Evolutionary conservation across 306 rosid genomes (phyloP).

Genomic region (Inga oerstediana): DNA sequence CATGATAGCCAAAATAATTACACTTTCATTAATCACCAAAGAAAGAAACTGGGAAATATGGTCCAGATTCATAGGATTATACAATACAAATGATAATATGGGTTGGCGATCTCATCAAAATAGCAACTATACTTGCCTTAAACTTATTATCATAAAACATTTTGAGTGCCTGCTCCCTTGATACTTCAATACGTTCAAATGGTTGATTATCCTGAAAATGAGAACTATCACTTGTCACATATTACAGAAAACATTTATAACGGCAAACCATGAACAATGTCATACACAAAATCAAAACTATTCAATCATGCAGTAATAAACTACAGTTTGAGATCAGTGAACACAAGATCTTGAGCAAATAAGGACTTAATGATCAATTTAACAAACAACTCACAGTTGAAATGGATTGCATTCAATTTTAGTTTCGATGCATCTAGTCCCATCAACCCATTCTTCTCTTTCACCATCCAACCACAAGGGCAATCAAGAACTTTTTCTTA

Average conservation of each 20-base stretch:
- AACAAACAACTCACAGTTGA: not conserved
- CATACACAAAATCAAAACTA: constrained; percentile 16
- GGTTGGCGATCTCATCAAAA: constrained; percentile 4
- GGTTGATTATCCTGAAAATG: constrained; percentile 79
- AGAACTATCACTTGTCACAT: constrained; percentile 15
- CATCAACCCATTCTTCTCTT: not conserved
- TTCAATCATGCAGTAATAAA: not conserved
- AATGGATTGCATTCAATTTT: not conserved
- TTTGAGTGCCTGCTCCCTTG: constrained; percentile 84
- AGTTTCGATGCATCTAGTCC: not conserved
- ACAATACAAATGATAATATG: not conserved
- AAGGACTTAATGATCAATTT: not conserved
- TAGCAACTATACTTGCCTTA: constrained; percentile 60
- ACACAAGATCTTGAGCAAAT: not conserved
- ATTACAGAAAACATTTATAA: constrained; percentile 14
- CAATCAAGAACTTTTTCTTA: not conserved
- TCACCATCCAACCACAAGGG: constrained; percentile 1
- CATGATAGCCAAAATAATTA: constrained; percentile 22
- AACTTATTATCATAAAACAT: constrained; percentile 83
- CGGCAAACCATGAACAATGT: not conserved
- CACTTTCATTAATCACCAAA: not conserved
- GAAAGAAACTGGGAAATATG: constrained; percentile 27
- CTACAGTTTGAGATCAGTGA: not conserved
- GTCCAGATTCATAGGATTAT: constrained; percentile 7
- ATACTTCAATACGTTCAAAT: constrained; percentile 93